Evolutionary conservation across 768 basidiomycete species (phyloP).

Genomic region (Hypholoma fasciculare): DNA sequence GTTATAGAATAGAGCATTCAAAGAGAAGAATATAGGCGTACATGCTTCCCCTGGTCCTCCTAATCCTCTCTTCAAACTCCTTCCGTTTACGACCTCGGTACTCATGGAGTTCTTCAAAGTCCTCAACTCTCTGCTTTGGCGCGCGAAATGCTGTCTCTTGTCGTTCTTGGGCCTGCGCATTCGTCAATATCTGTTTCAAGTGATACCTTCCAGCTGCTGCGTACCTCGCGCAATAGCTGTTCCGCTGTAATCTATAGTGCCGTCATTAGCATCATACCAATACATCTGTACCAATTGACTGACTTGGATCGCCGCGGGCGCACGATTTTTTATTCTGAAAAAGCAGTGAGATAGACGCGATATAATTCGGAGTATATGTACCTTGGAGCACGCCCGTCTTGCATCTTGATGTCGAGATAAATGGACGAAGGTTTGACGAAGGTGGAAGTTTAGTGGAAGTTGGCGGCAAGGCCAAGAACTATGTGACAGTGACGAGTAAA

Average conservation of each 20-base stretch:
- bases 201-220: constrained; percentile 1
- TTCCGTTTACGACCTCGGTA: constrained; percentile 82
- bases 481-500: too few species aligned
- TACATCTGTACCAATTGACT: constrained; percentile 18
- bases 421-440: too few species aligned
- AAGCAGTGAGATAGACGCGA: constrained; percentile 3
- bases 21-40: constrained; percentile 31
- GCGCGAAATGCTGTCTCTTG: constrained; percentile 92
- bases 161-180: constrained; percentile 86
- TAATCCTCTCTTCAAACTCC: constrained; percentile 88
- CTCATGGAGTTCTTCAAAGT: constrained; percentile 87
- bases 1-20: constrained; percentile 1
- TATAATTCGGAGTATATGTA: constrained; percentile 25
- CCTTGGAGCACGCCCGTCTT: constrained; percentile 82
- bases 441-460: too few species aligned
- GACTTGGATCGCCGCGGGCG: constrained; percentile 91
- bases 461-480: too few species aligned
- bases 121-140: constrained; percentile 94
- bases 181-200: constrained; percentile 17
- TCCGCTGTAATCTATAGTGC: constrained; percentile 88
- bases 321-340: constrained; percentile 91
- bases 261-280: constrained; percentile 12
- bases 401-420: constrained; percentile 41
- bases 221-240: constrained; percentile 92
- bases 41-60: constrained; percentile 80